Evolutionary conservation across 2,329 filamentous ascomycete genomes (phyloP).

Genomic region (Apiospora rasikravindrae): DNA sequence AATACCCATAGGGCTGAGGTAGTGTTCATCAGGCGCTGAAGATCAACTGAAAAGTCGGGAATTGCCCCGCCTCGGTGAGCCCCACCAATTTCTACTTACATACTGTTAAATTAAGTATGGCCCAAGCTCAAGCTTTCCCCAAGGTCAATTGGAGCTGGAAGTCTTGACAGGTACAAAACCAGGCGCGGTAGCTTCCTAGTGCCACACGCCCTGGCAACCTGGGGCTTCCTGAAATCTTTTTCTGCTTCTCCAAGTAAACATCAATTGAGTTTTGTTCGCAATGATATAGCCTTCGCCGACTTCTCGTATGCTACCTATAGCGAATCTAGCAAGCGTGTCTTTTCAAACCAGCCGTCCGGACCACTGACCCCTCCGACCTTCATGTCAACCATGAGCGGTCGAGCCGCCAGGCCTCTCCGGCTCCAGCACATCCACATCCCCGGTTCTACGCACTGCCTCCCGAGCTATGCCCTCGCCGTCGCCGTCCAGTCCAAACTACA

Average conservation of each 20-base stretch:
- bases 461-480: slow-evolving; percentile 44
- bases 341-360: not conserved
- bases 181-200: not conserved
- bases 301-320: not conserved
- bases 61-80: not conserved
- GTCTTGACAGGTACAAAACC: not conserved
- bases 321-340: not conserved
- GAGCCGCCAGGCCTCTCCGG: not conserved
- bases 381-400: not conserved
- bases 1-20: not conserved
- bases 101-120: not conserved
- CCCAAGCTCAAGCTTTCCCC: not conserved
- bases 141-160: no score
- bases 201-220: not conserved
- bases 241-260: not conserved
- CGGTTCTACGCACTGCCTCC: slow-evolving; percentile 34
- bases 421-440: slow-evolving; percentile 47
- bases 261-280: not conserved
- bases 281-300: not conserved
- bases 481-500: slow-evolving; percentile 46
- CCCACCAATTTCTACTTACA: slow-evolving; percentile 1
- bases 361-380: not conserved
- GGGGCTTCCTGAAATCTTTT: not conserved
- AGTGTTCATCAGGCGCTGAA: not conserved
- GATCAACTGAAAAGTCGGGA: not conserved